Base-by-base conservation (phyloP, 225 moss, liverwort and hornwort species). In the Marchantia polymorpha region DNA sequence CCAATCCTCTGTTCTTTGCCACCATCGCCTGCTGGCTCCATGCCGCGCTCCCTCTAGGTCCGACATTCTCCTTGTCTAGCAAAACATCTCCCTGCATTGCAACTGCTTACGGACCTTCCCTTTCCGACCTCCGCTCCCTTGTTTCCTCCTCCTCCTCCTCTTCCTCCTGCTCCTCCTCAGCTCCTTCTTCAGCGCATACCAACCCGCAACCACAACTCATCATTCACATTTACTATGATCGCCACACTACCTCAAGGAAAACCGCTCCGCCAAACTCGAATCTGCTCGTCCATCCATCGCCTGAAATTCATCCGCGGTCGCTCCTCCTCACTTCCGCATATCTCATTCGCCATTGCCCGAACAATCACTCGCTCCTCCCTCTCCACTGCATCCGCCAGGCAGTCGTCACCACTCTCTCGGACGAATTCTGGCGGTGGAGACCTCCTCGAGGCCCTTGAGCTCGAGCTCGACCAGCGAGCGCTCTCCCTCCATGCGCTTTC, bases 61-160 rank as follows among this genome's bases (percentile, higher is more conserved):
- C 73, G 60, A 74, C 86, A 69, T 86, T 86, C 80, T 86, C 86
- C 74, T 86, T 83, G 12, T 81, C 76, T 16, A 75, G 11, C 1
- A 29, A 10, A 22, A 75, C 74, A 54, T 75, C 81, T 17, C 81
- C 81, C 75, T 81, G 81, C 81, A 75, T 81, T 8, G 81, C 60
- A 59, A 75, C 58, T 17, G 59, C 17, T 39, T 56, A 19, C 58
- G 20, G 10, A 19, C 19, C 14, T 19, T 56, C 19, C 13, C 53
- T 29, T 52, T 16, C 10, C 26, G 23, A 23, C 60, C 17, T 58
- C 71, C 70, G 16, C 78, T n/a, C 25, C 31, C 53, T 26, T 25
- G 1, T 7, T 31, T 59, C 31, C 31, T 30, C 53, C 52, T 19
- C 15, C 58, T 59, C 31, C 31, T 30, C 53, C 52, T 23, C 73